Conservation (phyloP, 176 grass and related monocot genomes). For the Aegilops tauschii region DNA sequence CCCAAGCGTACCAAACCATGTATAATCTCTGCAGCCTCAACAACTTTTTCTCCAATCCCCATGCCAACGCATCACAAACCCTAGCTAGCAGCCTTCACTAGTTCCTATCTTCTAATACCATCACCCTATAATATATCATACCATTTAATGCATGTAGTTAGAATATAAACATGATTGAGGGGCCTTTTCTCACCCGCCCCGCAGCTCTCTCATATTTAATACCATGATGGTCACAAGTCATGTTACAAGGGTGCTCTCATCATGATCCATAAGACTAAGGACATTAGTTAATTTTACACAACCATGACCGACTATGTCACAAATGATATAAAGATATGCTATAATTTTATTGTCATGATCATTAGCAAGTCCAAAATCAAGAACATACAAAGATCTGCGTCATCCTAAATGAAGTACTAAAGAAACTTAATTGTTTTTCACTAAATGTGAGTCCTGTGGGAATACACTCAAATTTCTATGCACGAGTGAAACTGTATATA, state of each 20-base stretch:
- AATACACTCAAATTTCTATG: background rate
- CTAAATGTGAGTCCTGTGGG: background rate
- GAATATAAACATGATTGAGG: slow-evolving; percentile 58
- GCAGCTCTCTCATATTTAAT: slow-evolving; percentile 44
- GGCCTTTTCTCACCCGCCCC: slow-evolving; percentile 25
- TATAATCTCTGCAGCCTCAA: background rate
- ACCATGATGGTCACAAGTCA: slow-evolving; percentile 54
- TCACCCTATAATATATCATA: slow-evolving; percentile 20
- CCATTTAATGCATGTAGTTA: slow-evolving; percentile 52
- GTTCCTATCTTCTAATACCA: slow-evolving; percentile 8
- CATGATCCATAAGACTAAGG: background rate
- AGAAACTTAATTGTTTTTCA: background rate
- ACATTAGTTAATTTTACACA: background rate
- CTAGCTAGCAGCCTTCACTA: background rate
- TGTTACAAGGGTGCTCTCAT: slow-evolving; percentile 21
- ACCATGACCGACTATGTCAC: background rate
- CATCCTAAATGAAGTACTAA: no score
- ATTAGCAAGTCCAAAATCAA: no score
- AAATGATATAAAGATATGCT: no score
- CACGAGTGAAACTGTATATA: background rate
- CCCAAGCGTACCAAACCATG: background rate
- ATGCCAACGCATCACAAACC: background rate
- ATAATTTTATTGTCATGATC: no score
- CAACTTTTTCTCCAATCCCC: background rate
- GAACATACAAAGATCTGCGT: no score